These are phyloP conservation scores for Crotalaria pallida DNA, from an alignment of 306 rosid genomes.

Conservation along the genomic window DNA sequence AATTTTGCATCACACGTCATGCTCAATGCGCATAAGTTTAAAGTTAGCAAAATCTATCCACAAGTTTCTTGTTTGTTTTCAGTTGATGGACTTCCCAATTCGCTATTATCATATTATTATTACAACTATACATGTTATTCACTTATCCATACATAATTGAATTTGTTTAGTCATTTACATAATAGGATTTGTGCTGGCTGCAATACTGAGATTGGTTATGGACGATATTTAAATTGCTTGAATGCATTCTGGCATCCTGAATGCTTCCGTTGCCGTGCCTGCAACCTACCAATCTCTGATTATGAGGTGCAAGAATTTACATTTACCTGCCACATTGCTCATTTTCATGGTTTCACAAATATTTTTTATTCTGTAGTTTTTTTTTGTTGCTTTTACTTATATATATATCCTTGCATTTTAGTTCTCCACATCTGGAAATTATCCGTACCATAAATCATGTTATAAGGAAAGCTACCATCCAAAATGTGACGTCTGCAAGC, in stretches of 20 bases:
- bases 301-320: conserved; percentile 55
- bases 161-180: conserved; percentile 2
- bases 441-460: conserved; percentile 88
- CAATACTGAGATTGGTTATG: conserved; percentile 64
- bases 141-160: conserved; percentile 6
- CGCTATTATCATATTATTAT: neutral
- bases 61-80: neutral
- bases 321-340: neutral
- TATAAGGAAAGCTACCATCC: conserved; percentile 96
- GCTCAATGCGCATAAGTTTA: neutral
- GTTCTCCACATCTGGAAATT: conserved; percentile 91
- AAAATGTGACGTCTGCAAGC: conserved; percentile 98
- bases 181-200: conserved; percentile 83
- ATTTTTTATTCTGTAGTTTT: neutral
- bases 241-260: conserved; percentile 97
- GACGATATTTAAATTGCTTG: conserved; percentile 86
- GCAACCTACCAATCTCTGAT: conserved; percentile 86
- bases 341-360: conserved; percentile 8
- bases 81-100: conserved; percentile 14
- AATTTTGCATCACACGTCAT: neutral
- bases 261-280: conserved; percentile 90
- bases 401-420: conserved; percentile 19
- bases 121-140: neutral
- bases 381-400: neutral
- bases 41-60: neutral